phyloP scores from a whole-genome alignment of 768 basidiomycete species.

The Amanita rubescens region DNA sequence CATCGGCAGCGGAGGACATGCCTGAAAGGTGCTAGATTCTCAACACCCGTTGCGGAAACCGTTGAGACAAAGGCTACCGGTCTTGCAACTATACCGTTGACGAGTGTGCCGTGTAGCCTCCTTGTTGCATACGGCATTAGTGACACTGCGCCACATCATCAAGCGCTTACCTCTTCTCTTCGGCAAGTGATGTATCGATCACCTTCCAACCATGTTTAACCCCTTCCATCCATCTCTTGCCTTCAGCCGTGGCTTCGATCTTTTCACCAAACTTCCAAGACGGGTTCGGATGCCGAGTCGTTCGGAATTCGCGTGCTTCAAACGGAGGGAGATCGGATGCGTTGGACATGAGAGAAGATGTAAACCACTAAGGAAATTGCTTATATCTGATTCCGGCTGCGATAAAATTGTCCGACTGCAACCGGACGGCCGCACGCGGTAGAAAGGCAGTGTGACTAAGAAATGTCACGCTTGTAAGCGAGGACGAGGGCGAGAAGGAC shows the following conservation, averaged over 20 bases:
- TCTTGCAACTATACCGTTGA: slow-evolving; percentile 52
- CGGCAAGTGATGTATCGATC: slow-evolving; percentile 25
- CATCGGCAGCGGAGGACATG: slow-evolving; percentile 5
- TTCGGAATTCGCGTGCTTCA: slow-evolving; percentile 19
- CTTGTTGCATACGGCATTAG: slow-evolving; percentile 12
- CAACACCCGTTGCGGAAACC: slow-evolving; percentile 38
- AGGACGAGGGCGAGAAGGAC: too few species aligned
- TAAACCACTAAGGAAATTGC: background rate
- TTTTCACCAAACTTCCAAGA: slow-evolving; percentile 30
- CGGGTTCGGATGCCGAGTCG: slow-evolving; percentile 29
- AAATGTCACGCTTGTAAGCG: too few species aligned
- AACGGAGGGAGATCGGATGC: slow-evolving; percentile 14
- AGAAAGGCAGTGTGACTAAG: too few species aligned
- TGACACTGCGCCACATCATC: background rate
- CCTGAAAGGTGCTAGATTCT: slow-evolving; percentile 59
- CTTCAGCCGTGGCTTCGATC: slow-evolving; percentile 25
- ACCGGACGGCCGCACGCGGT: too few species aligned
- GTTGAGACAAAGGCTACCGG: slow-evolving; percentile 70
- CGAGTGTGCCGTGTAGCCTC: slow-evolving; percentile 38
- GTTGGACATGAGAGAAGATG: background rate
- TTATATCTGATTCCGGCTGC: too few species aligned
- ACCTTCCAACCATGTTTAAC: slow-evolving; percentile 34
- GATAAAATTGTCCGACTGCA: too few species aligned
- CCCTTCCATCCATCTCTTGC: slow-evolving; percentile 36
- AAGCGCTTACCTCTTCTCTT: slow-evolving; percentile 25